These are phyloP conservation scores for Apiotrichum akiyoshidainum DNA, from an alignment of 1,284 basidiomycete species.

Conservation along the genomic window DNA sequence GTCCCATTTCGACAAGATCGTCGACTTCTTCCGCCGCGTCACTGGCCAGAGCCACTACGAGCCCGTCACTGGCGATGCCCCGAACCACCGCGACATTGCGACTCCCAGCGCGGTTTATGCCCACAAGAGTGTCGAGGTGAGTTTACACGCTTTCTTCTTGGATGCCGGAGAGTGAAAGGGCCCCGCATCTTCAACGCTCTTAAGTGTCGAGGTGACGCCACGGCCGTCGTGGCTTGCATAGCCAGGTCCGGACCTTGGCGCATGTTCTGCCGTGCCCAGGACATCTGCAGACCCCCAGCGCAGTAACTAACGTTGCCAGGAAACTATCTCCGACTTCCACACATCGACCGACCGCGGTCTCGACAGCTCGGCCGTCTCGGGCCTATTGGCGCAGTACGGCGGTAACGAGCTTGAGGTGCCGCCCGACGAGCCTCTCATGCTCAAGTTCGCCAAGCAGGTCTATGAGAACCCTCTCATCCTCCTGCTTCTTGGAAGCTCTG, in stretches of 20 bases:
- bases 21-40: constrained; percentile 25
- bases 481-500: constrained; percentile 79
- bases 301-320: constrained; percentile 20
- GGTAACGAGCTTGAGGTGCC: constrained; percentile 94
- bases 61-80: constrained; percentile 22
- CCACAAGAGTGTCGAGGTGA: constrained; percentile 42
- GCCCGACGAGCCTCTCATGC: constrained; percentile 68
- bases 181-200: no score
- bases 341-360: constrained; percentile 66
- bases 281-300: no score
- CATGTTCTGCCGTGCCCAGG: no score
- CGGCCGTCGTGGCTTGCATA: no score
- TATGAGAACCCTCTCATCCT: constrained; percentile 91
- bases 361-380: constrained; percentile 60
- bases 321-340: constrained; percentile 54
- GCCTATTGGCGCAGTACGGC: constrained; percentile 68
- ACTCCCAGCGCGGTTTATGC: constrained; percentile 48
- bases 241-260: no score
- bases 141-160: constrained; percentile 2
- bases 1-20: constrained; percentile 1
- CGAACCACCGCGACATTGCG: constrained; percentile 40
- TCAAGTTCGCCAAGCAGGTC: constrained; percentile 84
- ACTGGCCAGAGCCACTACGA: constrained; percentile 35
- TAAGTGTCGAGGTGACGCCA: no score
- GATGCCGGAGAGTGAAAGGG: not conserved